Conservation (phyloP, 345 rosid species). For the Eucalyptus sp. region DNA sequence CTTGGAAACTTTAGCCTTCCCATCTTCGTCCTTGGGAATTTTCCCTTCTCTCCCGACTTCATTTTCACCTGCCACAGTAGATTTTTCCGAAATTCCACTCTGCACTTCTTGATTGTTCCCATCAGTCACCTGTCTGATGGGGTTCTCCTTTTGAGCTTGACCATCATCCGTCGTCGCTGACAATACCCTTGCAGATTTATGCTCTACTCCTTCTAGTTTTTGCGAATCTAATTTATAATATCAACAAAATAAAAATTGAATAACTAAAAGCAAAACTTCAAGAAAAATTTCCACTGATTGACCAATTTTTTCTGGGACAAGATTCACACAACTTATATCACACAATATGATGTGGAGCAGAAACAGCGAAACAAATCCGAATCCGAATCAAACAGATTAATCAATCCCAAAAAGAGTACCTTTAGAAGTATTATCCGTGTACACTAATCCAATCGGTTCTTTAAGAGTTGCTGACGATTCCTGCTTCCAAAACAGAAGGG, state of each 20-base stretch:
- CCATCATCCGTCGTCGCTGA: conserved; percentile 39
- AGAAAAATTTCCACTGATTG: neutral
- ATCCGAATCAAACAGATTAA: neutral
- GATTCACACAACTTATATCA: neutral
- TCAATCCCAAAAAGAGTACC: conserved; percentile 4
- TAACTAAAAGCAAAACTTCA: neutral
- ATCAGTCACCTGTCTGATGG: conserved; percentile 50
- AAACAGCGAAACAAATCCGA: neutral
- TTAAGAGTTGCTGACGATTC: conserved; percentile 38
- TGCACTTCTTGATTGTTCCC: neutral
- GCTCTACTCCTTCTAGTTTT: conserved; percentile 34
- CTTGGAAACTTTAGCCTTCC: neutral
- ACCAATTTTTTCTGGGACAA: neutral
- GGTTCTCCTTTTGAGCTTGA: conserved; percentile 23
- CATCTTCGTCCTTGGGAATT: neutral
- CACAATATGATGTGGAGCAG: neutral
- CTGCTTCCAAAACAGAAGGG: conserved; percentile 10
- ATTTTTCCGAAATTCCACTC: neutral
- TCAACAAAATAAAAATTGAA: neutral
- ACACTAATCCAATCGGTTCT: conserved; percentile 50
- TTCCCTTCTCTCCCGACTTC: neutral
- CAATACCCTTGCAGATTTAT: conserved; percentile 61
- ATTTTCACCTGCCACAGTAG: neutral
- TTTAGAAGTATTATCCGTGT: conserved; percentile 20
- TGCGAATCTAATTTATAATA: conserved; percentile 7